A percentile compares a stretch with the other conserved stretches of the same genome.
phyloP scores from a whole-genome alignment of 164 flowering plant species.

The Chimonanthus praecox region DNA sequence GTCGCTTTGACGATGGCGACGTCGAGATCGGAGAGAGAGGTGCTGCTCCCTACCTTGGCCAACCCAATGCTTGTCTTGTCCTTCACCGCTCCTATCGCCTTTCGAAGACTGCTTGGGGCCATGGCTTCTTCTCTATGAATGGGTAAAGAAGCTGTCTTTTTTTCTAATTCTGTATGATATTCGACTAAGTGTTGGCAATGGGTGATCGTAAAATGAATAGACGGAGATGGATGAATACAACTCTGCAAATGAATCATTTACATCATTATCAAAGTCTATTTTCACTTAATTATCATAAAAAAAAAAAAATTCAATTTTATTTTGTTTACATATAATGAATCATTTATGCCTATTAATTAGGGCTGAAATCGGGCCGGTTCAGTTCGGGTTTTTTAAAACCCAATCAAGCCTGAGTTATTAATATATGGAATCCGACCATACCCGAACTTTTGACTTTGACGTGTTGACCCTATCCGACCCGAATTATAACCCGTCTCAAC shows the following conservation, averaged over 20 bases:
- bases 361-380: too few species aligned
- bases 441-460: too few species aligned
- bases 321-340: too few species aligned
- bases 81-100: slow-evolving; percentile 79
- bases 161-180: not conserved
- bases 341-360: too few species aligned
- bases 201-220: not conserved
- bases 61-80: slow-evolving; percentile 57
- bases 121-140: slow-evolving; percentile 15
- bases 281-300: too few species aligned
- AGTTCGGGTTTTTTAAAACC: too few species aligned
- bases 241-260: not conserved
- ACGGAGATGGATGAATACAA: not conserved
- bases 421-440: too few species aligned
- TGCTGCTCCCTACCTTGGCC: slow-evolving; percentile 47
- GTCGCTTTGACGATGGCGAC: slow-evolving; percentile 91
- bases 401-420: too few species aligned
- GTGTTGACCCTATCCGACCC: too few species aligned
- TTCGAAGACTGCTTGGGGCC: slow-evolving; percentile 61
- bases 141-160: too few species aligned
- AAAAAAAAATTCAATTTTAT: too few species aligned
- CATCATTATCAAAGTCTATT: not conserved
- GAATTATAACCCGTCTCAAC: too few species aligned
- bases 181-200: not conserved
- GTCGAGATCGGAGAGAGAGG: slow-evolving; percentile 58